A percentile compares a stretch with the other conserved stretches of the same genome.
These are phyloP conservation scores for Delonix regia DNA, from an alignment of 306 rosid species.

Conservation along the genomic window DNA sequence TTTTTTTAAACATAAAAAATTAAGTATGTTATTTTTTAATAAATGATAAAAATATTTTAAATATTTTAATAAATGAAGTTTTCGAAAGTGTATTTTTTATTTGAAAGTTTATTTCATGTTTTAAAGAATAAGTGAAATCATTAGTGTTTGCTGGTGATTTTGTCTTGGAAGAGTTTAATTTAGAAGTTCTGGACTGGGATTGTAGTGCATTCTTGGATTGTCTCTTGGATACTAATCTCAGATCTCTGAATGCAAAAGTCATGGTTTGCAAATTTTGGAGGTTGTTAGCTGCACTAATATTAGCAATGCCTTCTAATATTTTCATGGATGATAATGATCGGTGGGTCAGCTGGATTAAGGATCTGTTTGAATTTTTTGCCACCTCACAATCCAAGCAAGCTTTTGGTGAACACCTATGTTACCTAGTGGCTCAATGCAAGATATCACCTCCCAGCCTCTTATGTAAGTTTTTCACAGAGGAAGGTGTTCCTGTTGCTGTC, in stretches of 20 bases:
- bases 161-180: constrained; percentile 64
- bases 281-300: constrained; percentile 52
- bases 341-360: constrained; percentile 64
- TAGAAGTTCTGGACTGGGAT: constrained; percentile 68
- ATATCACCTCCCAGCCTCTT: constrained; percentile 62
- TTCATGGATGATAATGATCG: constrained; percentile 53
- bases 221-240: constrained; percentile 49
- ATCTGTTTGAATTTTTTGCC: constrained; percentile 76
- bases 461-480: constrained; percentile 71
- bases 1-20: no score
- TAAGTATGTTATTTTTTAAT: no score
- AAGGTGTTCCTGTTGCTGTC: constrained; percentile 81
- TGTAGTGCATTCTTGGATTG: constrained; percentile 60
- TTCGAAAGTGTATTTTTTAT: constrained; percentile 59
- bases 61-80: no score
- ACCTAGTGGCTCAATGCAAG: constrained; percentile 64
- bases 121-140: constrained; percentile 76
- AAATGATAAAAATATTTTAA: no score
- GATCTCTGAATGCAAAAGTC: constrained; percentile 55
- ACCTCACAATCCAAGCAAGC: constrained; percentile 61
- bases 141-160: constrained; percentile 48
- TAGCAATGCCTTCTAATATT: constrained; percentile 52
- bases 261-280: constrained; percentile 81
- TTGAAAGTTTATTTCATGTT: no score
- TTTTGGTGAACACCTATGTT: constrained; percentile 69